Conservation (phyloP, 495 filamentous ascomycete species). For the Talaromyces wortmannii region DNA sequence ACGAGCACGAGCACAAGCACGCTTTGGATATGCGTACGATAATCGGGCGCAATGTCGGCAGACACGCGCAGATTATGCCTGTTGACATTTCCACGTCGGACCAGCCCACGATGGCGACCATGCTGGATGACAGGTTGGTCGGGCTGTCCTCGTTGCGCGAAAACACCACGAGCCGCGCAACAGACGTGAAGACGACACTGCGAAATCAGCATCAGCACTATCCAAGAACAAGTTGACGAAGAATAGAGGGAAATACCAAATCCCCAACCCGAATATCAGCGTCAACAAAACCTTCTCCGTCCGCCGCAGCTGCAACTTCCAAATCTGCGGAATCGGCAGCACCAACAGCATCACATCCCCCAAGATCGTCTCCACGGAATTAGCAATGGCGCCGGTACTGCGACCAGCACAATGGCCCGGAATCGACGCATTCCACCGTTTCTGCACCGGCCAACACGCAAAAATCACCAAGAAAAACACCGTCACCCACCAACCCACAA, state of each 20-base stretch:
- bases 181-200: slow-evolving; percentile 16
- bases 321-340: slow-evolving; percentile 41
- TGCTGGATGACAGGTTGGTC: slow-evolving; percentile 27
- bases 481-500: background rate
- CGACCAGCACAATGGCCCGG: background rate
- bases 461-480: background rate
- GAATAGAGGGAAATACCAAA: slow-evolving; percentile 13
- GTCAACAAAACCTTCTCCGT: slow-evolving; percentile 40
- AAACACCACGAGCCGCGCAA: slow-evolving; percentile 11
- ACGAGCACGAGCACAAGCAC: no score
- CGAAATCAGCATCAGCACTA: background rate
- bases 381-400: slow-evolving; percentile 17
- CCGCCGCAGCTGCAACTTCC: slow-evolving; percentile 29
- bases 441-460: background rate
- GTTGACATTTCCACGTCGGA: slow-evolving; percentile 37
- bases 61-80: slow-evolving; percentile 33
- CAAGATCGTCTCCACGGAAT: slow-evolving; percentile 42
- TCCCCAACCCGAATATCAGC: slow-evolving; percentile 41
- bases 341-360: slow-evolving; percentile 45
- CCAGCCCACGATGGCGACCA: slow-evolving; percentile 34
- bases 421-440: background rate
- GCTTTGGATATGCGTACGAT: slow-evolving; percentile 9
- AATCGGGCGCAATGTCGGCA: slow-evolving; percentile 16
- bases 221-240: no score
- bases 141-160: slow-evolving; percentile 15